Evolutionary conservation across 78 protist genomes (phyloP).

Genomic region (Dictyostelium purpureum): DNA sequence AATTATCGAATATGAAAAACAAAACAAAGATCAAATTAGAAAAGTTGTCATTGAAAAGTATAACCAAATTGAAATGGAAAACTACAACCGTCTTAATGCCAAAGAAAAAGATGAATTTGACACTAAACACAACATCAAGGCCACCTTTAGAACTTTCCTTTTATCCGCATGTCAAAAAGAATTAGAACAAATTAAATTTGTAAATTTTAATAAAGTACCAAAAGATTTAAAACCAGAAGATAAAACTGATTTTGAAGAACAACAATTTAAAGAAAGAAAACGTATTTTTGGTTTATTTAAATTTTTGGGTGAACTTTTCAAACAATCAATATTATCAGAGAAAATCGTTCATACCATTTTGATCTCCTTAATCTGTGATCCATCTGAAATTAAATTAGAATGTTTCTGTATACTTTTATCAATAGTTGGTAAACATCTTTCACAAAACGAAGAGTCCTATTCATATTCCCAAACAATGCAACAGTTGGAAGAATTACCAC

Average conservation of each 20-base stretch:
- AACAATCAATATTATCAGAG: conserved; percentile 66
- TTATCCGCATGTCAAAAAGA: conserved; percentile 38
- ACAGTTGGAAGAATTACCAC: background rate
- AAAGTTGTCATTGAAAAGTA: background rate
- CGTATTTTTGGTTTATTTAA: conserved; percentile 54
- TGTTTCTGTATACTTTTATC: conserved; percentile 72
- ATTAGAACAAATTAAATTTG: conserved; percentile 22
- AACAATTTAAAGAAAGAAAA: conserved; percentile 24
- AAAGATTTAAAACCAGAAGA: background rate
- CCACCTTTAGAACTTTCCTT: conserved; percentile 9
- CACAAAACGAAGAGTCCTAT: background rate
- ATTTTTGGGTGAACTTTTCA: conserved; percentile 77
- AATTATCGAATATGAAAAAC: conserved; percentile 19
- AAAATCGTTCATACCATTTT: conserved; percentile 60
- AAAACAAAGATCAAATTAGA: conserved; percentile 1
- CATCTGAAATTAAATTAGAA: conserved; percentile 59
- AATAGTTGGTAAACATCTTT: conserved; percentile 24
- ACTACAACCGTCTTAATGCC: background rate
- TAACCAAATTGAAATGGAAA: background rate
- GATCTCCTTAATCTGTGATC: conserved; percentile 68
- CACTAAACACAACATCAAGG: background rate
- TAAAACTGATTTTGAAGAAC: conserved; percentile 21
- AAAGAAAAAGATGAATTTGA: background rate
- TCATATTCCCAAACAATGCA: conserved; percentile 34
- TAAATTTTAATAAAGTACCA: background rate